A percentile compares a stretch with the other conserved stretches of the same genome.
These are phyloP conservation scores for Ustilaginoidea virens DNA, from an alignment of 2,329 filamentous ascomycete species.

Conservation along the genomic window DNA sequence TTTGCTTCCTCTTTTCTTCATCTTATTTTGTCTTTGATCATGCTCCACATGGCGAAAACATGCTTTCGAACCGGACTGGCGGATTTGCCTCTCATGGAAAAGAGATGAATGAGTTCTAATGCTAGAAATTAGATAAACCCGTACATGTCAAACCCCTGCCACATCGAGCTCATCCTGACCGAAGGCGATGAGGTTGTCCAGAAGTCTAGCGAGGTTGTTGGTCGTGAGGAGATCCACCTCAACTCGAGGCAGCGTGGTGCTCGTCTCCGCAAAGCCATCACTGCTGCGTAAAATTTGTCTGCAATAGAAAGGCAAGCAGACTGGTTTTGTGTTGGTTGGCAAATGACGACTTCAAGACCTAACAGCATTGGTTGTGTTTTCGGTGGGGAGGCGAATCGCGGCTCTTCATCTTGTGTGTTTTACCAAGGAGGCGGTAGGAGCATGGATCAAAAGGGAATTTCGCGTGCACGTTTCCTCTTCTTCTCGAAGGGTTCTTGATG, in stretches of 20 bases:
- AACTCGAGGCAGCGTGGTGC: constrained; percentile 83
- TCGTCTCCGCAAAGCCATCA: constrained; percentile 48
- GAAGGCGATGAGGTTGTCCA: constrained; percentile 92
- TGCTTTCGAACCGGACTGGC: too few relatives aligned
- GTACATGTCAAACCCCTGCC: constrained; percentile 99
- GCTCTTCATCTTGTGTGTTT: constrained; percentile 25
- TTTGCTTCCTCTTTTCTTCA: constrained; percentile 15
- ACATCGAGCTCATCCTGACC: constrained; percentile 99
- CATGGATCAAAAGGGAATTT: constrained; percentile 22
- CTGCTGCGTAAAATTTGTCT: constrained; percentile 34
- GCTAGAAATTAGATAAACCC: constrained; percentile 74
- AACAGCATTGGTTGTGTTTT: too few relatives aligned
- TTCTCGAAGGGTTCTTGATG: too few relatives aligned
- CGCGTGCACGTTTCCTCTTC: constrained; percentile 16
- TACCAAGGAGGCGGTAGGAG: constrained; percentile 21
- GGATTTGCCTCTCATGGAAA: not conserved
- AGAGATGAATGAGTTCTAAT: constrained; percentile 11
- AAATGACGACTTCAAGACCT: too few relatives aligned
- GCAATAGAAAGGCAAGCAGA: constrained; percentile 9
- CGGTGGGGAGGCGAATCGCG: constrained; percentile 15
- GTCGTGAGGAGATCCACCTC: constrained; percentile 53
- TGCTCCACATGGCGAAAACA: not conserved
- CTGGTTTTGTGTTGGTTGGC: constrained; percentile 5
- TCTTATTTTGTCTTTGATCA: not conserved
- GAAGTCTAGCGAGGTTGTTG: constrained; percentile 76